A percentile compares a stretch with the other conserved stretches of the same genome.
Evolutionary conservation across 257 asterid species (phyloP).

Genomic region (Solanum pennellii): DNA sequence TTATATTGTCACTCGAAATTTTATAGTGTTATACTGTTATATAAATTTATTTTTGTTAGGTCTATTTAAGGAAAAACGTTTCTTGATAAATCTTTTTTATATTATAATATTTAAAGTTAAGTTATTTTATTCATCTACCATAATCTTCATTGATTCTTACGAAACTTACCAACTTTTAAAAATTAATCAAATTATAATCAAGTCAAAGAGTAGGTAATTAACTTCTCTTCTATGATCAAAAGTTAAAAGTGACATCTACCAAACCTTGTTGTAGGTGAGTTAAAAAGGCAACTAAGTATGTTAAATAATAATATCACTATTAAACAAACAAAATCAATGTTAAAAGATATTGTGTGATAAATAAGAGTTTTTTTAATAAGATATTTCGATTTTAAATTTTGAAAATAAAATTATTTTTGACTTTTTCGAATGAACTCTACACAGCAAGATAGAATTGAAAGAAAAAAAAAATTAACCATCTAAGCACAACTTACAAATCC

Average conservation of each 20-base stretch:
- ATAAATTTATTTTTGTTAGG: too few species aligned
- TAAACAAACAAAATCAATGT: background rate
- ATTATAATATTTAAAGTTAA: too few species aligned
- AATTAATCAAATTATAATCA: background rate
- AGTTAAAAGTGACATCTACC: background rate
- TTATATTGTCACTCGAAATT: too few species aligned
- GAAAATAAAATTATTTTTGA: accelerated
- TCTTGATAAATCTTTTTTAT: background rate
- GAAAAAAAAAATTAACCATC: background rate
- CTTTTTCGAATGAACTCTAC: accelerated
- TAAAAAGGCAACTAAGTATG: background rate
- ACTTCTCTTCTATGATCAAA: background rate
- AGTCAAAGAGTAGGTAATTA: background rate
- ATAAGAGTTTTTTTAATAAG: too few species aligned
- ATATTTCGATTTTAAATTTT: background rate
- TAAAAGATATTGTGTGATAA: background rate
- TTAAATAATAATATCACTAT: background rate
- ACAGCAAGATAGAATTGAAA: too few species aligned
- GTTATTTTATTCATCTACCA: background rate
- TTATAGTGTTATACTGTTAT: too few species aligned
- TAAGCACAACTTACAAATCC: background rate
- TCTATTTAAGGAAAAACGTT: background rate
- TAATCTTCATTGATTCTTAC: background rate
- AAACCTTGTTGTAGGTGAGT: background rate
- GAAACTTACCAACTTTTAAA: background rate